Evolutionary conservation across 257 asterid genomes (phyloP).

Genomic region (Solanum tacnaense): DNA sequence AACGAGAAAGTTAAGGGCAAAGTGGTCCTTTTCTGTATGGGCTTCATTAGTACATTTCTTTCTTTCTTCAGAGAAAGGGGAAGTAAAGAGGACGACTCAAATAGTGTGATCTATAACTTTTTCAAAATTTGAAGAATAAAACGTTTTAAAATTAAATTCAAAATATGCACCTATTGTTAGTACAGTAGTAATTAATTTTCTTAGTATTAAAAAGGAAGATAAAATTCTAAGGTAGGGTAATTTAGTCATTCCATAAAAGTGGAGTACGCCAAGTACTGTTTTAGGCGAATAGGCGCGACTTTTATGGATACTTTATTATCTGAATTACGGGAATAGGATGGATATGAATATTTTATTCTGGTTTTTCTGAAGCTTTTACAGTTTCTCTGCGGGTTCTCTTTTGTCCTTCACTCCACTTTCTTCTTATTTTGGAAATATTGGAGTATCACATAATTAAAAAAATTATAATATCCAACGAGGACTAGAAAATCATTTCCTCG

Average conservation of each 20-base stretch:
- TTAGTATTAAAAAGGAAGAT: background rate
- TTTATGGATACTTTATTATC: conserved; percentile 8
- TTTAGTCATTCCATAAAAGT: background rate
- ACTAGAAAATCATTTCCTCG: background rate
- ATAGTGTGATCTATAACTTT: background rate
- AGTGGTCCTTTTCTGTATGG: background rate
- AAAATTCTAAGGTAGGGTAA: background rate
- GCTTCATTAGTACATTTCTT: background rate
- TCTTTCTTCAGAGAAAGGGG: background rate
- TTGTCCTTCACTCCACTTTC: conserved; percentile 7
- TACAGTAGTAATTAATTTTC: background rate
- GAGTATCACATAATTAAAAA: background rate
- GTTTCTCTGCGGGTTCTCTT: conserved; percentile 7
- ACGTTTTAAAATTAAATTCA: background rate
- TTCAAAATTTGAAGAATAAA: background rate
- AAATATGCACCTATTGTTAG: background rate
- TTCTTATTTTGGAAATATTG: background rate
- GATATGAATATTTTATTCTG: background rate
- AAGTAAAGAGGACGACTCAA: background rate
- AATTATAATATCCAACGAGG: too few relatives aligned
- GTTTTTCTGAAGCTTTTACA: conserved; percentile 11
- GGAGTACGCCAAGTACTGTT: background rate
- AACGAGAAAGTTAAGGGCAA: conserved; percentile 3
- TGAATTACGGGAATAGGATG: background rate
- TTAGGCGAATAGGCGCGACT: conserved; percentile 17